Evolutionary conservation across 2,329 filamentous ascomycete genomes (phyloP).

Genomic region (Apiospora koreana): DNA sequence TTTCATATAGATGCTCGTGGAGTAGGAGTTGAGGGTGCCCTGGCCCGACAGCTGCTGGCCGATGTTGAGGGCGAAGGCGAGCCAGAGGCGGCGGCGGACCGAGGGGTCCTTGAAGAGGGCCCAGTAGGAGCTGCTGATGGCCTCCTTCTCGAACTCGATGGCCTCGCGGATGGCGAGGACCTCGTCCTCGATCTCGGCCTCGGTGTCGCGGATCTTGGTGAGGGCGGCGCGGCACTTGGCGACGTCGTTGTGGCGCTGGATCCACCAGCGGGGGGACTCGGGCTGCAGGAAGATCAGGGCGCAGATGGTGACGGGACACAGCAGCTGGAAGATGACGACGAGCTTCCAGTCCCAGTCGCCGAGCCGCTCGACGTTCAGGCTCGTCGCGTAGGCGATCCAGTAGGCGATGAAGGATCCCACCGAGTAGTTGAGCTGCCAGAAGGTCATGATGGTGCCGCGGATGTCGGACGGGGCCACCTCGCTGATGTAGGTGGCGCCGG

Average conservation of each 20-base stretch:
- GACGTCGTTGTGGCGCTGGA: slow-evolving; percentile 60
- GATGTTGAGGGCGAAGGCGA: slow-evolving; percentile 68
- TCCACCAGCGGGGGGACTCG: slow-evolving; percentile 69
- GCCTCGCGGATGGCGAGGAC: slow-evolving; percentile 66
- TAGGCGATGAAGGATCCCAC: slow-evolving; percentile 67
- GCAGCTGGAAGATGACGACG: slow-evolving; percentile 71
- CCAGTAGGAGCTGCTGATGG: slow-evolving; percentile 61
- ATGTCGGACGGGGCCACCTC: slow-evolving; percentile 66
- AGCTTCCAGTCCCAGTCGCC: slow-evolving; percentile 75
- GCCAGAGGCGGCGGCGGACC: slow-evolving; percentile 64
- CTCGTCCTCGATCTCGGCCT: slow-evolving; percentile 68
- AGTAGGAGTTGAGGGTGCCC: slow-evolving; percentile 72
- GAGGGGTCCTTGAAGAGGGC: slow-evolving; percentile 72
- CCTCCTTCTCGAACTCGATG: slow-evolving; percentile 71
- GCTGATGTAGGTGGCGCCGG: slow-evolving; percentile 71
- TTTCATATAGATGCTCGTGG: slow-evolving; percentile 73
- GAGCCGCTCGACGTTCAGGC: slow-evolving; percentile 52
- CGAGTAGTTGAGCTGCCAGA: slow-evolving; percentile 69
- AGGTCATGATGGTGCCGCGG: slow-evolving; percentile 67
- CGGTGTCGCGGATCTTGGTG: slow-evolving; percentile 60
- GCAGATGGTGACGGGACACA: slow-evolving; percentile 66
- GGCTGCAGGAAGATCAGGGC: slow-evolving; percentile 64
- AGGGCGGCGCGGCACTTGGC: slow-evolving; percentile 62
- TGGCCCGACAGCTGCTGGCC: slow-evolving; percentile 74
- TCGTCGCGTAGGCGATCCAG: slow-evolving; percentile 65